Conservation (phyloP, 305 asterid genomes). For the Solanum hybrid region DNA sequence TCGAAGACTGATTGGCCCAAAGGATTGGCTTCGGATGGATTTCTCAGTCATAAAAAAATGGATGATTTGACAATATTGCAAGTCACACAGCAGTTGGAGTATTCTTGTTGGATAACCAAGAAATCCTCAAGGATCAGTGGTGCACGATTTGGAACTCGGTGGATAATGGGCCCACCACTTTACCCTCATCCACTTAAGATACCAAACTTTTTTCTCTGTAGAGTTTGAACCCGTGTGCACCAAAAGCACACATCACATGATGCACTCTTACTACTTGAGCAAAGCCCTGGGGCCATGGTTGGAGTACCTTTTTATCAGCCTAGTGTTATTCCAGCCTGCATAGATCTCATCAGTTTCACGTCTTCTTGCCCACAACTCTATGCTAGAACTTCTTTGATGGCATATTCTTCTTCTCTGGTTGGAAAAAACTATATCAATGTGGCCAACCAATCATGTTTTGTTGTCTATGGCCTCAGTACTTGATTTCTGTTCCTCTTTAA, state of each 20-base stretch:
- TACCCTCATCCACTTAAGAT: not conserved
- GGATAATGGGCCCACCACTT: not conserved
- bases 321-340: not conserved
- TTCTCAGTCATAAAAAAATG: not conserved
- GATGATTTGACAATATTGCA: not conserved
- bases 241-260: not conserved
- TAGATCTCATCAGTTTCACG: not conserved
- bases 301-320: not conserved
- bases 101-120: not conserved
- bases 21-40: not conserved
- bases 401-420: not conserved
- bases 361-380: not conserved
- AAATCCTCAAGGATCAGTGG: not conserved
- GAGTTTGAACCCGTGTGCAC: not conserved
- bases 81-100: not conserved
- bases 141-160: not conserved
- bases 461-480: not conserved
- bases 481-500: not conserved
- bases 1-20: not conserved
- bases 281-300: not conserved
- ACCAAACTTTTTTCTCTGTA: not conserved
- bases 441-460: not conserved
- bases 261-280: not conserved
- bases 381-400: not conserved
- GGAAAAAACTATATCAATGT: not conserved